Percentiles rank a stretch among this genome's conserved stretches.
Conservation (phyloP, 805 yeast species). For the Spathaspora hagerdaliae region DNA sequence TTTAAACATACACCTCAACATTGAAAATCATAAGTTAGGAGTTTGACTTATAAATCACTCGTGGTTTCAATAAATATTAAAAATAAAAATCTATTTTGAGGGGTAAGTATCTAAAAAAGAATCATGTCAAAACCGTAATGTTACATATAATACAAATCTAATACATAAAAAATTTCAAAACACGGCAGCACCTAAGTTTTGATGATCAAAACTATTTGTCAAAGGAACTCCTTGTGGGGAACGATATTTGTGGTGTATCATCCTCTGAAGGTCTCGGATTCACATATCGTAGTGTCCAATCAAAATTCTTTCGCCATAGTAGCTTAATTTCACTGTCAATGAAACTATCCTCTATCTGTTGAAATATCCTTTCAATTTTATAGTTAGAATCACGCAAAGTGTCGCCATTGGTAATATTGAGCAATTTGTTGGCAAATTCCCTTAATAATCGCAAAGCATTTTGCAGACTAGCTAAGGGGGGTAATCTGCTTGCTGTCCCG, state of each 20-base stretch:
- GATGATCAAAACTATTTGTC: too few relatives aligned
- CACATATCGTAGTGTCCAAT: conserved; percentile 10
- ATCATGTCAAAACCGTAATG: not conserved
- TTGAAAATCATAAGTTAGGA: too few relatives aligned
- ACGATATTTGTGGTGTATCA: not conserved
- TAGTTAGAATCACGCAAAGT: conserved; percentile 6
- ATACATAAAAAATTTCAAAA: too few relatives aligned
- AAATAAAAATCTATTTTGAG: too few relatives aligned
- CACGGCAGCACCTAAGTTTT: too few relatives aligned
- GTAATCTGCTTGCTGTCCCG: not conserved
- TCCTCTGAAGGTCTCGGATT: not conserved
- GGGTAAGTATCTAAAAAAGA: too few relatives aligned
- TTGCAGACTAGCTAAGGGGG: not conserved
- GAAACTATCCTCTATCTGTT: conserved; percentile 15
- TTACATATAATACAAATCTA: not conserved
- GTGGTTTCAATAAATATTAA: too few relatives aligned
- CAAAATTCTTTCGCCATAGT: conserved; percentile 16
- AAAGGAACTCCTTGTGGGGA: too few relatives aligned
- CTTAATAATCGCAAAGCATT: conserved; percentile 12
- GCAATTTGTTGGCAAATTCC: conserved; percentile 16
- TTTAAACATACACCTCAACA: too few relatives aligned
- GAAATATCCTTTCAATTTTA: conserved; percentile 13
- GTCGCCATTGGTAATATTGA: conserved; percentile 8
- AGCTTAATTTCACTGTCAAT: conserved; percentile 13
- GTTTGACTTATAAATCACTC: too few relatives aligned